Evolutionary conservation across 495 filamentous ascomycete species (phyloP).

Genomic region (Penicillium cosmopolitanum): DNA sequence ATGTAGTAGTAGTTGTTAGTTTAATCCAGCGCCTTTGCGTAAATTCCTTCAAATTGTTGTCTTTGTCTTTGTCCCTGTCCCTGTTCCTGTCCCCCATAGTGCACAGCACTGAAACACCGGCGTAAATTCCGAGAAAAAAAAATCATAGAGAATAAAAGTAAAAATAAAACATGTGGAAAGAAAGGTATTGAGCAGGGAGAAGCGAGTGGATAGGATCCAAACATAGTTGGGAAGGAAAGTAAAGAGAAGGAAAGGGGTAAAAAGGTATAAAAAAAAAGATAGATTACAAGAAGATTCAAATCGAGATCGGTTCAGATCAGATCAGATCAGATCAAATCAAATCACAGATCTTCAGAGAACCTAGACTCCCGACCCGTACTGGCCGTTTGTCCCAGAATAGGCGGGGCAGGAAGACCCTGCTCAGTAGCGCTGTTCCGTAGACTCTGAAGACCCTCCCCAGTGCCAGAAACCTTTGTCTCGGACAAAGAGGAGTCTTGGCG

Average conservation of each 20-base stretch:
- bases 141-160: not conserved
- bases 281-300: not conserved
- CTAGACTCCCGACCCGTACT: slow-evolving; percentile 50
- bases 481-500: slow-evolving; percentile 50
- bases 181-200: not conserved
- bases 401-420: slow-evolving; percentile 49
- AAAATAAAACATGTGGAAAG: not conserved
- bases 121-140: not conserved
- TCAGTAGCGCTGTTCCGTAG: slow-evolving; percentile 53
- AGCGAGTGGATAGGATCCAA: not conserved
- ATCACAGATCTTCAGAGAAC: slow-evolving; percentile 55
- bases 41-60: not conserved
- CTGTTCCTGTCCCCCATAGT: not conserved
- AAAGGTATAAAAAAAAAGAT: slow-evolving; percentile 16
- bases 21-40: not conserved
- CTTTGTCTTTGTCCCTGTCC: too few relatives aligned
- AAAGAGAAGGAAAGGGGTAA: not conserved
- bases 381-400: slow-evolving; percentile 35
- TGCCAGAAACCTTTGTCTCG: slow-evolving; percentile 36
- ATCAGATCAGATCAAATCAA: slow-evolving; percentile 18
- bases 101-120: not conserved
- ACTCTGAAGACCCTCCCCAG: slow-evolving; percentile 38
- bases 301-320: too few relatives aligned
- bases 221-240: not conserved
- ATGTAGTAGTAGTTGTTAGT: too few relatives aligned